A percentile compares a stretch with the other conserved stretches of the same genome.
These are phyloP conservation scores for Saturnispora kantuleensis DNA, from an alignment of 805 yeast genomes.

Conservation along the genomic window DNA sequence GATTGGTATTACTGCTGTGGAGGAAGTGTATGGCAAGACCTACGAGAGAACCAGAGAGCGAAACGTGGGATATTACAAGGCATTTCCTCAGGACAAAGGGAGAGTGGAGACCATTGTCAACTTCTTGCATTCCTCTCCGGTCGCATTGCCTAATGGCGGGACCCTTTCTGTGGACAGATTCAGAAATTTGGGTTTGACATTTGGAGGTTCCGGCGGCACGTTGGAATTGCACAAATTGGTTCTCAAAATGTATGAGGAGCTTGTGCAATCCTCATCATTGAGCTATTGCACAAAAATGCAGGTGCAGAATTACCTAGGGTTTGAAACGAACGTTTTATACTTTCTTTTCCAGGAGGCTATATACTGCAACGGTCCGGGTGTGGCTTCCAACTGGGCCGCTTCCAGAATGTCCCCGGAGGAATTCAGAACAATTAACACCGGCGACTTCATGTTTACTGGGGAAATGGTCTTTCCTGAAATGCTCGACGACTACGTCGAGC, in stretches of 20 bases:
- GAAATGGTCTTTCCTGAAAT: conserved; percentile 34
- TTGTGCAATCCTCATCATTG: conserved; percentile 28
- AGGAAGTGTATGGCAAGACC: conserved; percentile 40
- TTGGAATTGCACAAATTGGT: conserved; percentile 38
- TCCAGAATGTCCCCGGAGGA: conserved; percentile 22
- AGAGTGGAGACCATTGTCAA: conserved; percentile 30
- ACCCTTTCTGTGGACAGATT: conserved; percentile 39
- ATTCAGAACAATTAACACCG: conserved; percentile 14
- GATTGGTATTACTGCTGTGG: conserved; percentile 29
- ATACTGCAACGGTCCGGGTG: conserved; percentile 35
- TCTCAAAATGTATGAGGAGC: conserved; percentile 31
- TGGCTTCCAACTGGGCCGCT: conserved; percentile 40
- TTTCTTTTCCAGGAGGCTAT: conserved; percentile 52
- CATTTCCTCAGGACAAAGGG: conserved; percentile 37
- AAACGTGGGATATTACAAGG: conserved; percentile 36
- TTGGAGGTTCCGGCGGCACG: conserved; percentile 44
- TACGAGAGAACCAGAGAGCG: conserved; percentile 37
- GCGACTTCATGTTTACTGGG: conserved; percentile 16
- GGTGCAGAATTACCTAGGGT: conserved; percentile 29
- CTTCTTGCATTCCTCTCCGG: conserved; percentile 25
- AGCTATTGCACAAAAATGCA: conserved; percentile 29
- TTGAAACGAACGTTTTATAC: conserved; percentile 46
- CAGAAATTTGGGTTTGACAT: conserved; percentile 41
- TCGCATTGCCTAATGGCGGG: conserved; percentile 43
- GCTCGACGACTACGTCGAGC: conserved; percentile 38